Evolutionary conservation across 148 eudicot genomes (phyloP).

Genomic region (Polygonum aviculare): DNA sequence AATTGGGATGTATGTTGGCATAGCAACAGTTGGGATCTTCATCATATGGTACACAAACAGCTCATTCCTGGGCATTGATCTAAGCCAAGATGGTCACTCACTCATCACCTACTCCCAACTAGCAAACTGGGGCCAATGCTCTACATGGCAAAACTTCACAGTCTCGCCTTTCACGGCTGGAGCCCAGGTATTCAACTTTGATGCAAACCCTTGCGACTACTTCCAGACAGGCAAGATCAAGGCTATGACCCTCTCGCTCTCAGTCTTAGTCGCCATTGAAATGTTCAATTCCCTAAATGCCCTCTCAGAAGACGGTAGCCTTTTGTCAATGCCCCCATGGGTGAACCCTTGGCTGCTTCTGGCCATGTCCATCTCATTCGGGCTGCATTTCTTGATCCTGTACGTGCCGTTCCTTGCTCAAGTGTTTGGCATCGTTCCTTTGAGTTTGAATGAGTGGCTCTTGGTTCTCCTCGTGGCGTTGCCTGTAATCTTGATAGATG

Average conservation of each 20-base stretch:
- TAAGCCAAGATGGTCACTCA: slow-evolving; percentile 58
- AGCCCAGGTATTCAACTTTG: slow-evolving; percentile 41
- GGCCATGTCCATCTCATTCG: slow-evolving; percentile 70
- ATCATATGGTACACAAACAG: slow-evolving; percentile 61
- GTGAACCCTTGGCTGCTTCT: slow-evolving; percentile 63
- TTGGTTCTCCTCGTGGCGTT: slow-evolving; percentile 35
- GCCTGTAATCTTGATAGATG: slow-evolving; percentile 33
- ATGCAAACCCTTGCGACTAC: slow-evolving; percentile 55
- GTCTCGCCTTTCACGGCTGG: slow-evolving; percentile 58
- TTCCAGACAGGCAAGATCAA: slow-evolving; percentile 58
- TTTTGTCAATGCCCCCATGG: slow-evolving; percentile 74
- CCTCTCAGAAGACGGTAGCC: slow-evolving; percentile 65
- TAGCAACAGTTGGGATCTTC: slow-evolving; percentile 63
- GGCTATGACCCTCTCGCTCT: slow-evolving; percentile 69
- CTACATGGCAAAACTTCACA: slow-evolving; percentile 45
- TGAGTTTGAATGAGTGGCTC: slow-evolving; percentile 42
- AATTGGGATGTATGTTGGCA: slow-evolving; percentile 61
- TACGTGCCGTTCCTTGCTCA: slow-evolving; percentile 59
- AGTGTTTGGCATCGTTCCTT: slow-evolving; percentile 39
- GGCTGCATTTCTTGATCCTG: slow-evolving; percentile 63
- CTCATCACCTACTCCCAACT: slow-evolving; percentile 63
- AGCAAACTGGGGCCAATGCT: slow-evolving; percentile 65
- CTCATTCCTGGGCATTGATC: slow-evolving; percentile 62
- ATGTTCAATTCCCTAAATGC: slow-evolving; percentile 78
- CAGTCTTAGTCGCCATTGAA: slow-evolving; percentile 71